Percentiles rank a stretch among this genome's conserved stretches.
Evolutionary conservation across 225 moss, liverwort and hornwort species (phyloP).

Genomic region (Takakia lepidozioides): DNA sequence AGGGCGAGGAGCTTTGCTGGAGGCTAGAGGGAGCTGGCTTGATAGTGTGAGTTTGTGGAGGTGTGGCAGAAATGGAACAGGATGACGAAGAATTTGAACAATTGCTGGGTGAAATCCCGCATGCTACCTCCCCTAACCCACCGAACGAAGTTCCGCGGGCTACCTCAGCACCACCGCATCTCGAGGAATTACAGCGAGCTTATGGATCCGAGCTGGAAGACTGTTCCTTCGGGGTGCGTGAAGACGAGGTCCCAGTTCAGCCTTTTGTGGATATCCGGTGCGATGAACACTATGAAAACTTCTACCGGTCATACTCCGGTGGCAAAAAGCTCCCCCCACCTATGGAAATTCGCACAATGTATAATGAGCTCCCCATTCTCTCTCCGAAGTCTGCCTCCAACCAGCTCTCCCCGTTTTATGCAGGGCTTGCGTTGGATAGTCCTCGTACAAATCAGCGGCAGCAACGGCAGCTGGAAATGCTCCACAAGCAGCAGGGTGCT

Average conservation of each 20-base stretch:
- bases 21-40: conserved; percentile 5
- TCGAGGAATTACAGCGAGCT: conserved; percentile 91
- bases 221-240: conserved; percentile 36
- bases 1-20: conserved; percentile 16
- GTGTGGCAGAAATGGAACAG: conserved; percentile 77
- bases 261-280: conserved; percentile 93
- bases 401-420: conserved; percentile 68
- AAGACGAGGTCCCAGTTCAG: conserved; percentile 69
- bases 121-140: conserved; percentile 79
- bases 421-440: conserved; percentile 71
- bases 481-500: conserved; percentile 52
- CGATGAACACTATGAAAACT: conserved; percentile 95
- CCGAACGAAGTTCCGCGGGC: conserved; percentile 84
- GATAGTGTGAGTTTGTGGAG: conserved; percentile 13
- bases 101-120: conserved; percentile 95
- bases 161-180: conserved; percentile 92
- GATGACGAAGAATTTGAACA: conserved; percentile 99
- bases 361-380: conserved; percentile 64
- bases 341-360: conserved; percentile 85
- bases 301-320: conserved; percentile 84
- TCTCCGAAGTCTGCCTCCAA: conserved; percentile 69
- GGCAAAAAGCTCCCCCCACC: conserved; percentile 90
- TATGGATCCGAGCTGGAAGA: conserved; percentile 78
- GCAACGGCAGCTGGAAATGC: conserved; percentile 53
- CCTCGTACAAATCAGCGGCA: conserved; percentile 74